Evolutionary conservation across 257 asterid genomes (phyloP), one percentile per base, ranked within the genome.

Genomic region (Verbena officinalis): DNA sequence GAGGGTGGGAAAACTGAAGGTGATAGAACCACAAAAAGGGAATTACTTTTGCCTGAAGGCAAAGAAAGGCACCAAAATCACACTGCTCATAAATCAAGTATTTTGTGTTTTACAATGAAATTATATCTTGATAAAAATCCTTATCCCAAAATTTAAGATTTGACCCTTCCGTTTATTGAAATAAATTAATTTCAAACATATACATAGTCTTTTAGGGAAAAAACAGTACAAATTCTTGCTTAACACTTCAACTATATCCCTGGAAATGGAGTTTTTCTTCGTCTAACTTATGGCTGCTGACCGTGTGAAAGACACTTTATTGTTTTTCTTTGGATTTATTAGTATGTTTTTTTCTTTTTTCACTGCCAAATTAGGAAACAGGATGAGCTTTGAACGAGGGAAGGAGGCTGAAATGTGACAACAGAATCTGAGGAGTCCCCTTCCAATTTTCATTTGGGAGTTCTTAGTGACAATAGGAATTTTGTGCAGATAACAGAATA

Each of bases 1-100:
- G 36, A 19, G 55, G 36, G 9, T 12, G 46, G 22, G 34, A 9
- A 20, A n/a, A 33, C 33, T 14, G 12, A 40, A 46, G 48, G 50
- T 51, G 49, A 45, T 16, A 48, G 48, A 51, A 59, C 14, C 33
- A 24, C 61, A 21, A 48, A 70, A 59, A 59, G 81, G 53, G 61
- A 77, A 40, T 66, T 67, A 19, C 9, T 39, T 30, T 23, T 45
- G 11, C n/a, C 21, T 57, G 9, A 72, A 64, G 67, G 27, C 62
- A 63, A 36, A 45, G 69, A 64, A 64, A 72, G 55, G 49, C 15
- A 72, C 48, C 34, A 57, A 17, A 22, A 27, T 27, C 5, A 27
- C 33, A 27, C 33, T n/a, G n/a, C n/a, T 3, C 30, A 45, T 34
- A 64, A 64, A 59, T 23, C 30, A 57, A 48, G 36, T 39, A 38